These are phyloP conservation scores for Tulasnella sp. DNA, from an alignment of 768 basidiomycete genomes.

Conservation along the genomic window DNA sequence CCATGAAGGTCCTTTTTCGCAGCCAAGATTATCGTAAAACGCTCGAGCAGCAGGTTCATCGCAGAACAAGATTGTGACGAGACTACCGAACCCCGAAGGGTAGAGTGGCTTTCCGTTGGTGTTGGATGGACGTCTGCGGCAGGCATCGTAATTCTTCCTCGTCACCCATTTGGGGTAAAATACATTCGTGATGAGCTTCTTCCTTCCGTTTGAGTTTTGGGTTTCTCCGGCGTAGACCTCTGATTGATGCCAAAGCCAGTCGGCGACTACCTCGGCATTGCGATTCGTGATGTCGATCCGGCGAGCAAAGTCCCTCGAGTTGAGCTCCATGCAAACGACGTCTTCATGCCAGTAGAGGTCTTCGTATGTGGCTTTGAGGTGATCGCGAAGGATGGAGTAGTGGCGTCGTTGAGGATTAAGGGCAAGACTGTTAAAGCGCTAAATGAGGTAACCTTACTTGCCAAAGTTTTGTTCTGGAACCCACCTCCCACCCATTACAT, in stretches of 20 bases:
- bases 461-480: constrained; percentile 25
- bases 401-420: constrained; percentile 71
- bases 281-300: constrained; percentile 70
- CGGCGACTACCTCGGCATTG: constrained; percentile 77
- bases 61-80: constrained; percentile 83
- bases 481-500: constrained; percentile 97
- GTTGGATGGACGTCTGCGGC: constrained; percentile 41
- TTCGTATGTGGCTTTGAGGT: constrained; percentile 56
- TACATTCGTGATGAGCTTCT: constrained; percentile 60
- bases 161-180: constrained; percentile 85
- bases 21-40: constrained; percentile 78
- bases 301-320: constrained; percentile 82
- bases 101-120: constrained; percentile 11
- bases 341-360: constrained; percentile 87
- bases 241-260: constrained; percentile 46
- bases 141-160: constrained; percentile 59
- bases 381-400: constrained; percentile 56
- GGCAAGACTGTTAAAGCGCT: constrained; percentile 55
- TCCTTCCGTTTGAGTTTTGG: constrained; percentile 11
- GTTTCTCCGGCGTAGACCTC: constrained; percentile 11
- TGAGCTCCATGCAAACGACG: constrained; percentile 94
- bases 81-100: constrained; percentile 68
- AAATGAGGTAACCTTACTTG: background rate
- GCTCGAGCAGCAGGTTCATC: constrained; percentile 55
- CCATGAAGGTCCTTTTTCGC: constrained; percentile 81